Evolutionary conservation across 169 alveolate species (phyloP).

Genomic region (Plasmodium gaboni): DNA sequence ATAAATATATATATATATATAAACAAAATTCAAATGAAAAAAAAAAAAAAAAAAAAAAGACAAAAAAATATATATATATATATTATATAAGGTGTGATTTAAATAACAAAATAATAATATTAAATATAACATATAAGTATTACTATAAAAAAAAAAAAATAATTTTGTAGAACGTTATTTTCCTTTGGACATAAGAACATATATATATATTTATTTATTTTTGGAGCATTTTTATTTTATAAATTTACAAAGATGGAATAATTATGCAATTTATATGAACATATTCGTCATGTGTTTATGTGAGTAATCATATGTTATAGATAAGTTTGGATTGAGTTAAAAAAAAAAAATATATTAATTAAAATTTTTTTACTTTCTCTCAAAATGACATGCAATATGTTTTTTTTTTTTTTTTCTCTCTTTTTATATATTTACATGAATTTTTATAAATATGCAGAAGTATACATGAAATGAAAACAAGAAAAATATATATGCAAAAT

Average conservation of each 20-base stretch:
- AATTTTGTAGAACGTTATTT: background rate
- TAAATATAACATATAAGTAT: conserved; percentile 1
- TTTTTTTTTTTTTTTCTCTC: background rate
- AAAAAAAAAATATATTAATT: background rate
- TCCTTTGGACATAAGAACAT: no score
- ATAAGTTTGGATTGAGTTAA: no score
- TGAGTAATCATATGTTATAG: no score
- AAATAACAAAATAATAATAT: background rate
- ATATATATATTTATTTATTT: no score
- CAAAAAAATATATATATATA: background rate
- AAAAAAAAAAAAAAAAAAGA: background rate
- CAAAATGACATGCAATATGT: background rate
- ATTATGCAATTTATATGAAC: no score
- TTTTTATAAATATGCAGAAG: background rate
- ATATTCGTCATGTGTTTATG: no score
- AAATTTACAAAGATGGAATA: background rate
- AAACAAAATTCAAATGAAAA: background rate
- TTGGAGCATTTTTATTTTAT: background rate
- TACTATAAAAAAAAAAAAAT: conserved; percentile 3
- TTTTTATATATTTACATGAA: no score
- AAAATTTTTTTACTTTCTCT: background rate
- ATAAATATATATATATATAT: background rate
- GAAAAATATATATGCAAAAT: background rate
- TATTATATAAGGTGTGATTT: background rate
- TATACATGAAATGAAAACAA: background rate